These are phyloP conservation scores for Penicillium maclennaniae DNA, from an alignment of 495 filamentous ascomycete genomes.

Conservation along the genomic window DNA sequence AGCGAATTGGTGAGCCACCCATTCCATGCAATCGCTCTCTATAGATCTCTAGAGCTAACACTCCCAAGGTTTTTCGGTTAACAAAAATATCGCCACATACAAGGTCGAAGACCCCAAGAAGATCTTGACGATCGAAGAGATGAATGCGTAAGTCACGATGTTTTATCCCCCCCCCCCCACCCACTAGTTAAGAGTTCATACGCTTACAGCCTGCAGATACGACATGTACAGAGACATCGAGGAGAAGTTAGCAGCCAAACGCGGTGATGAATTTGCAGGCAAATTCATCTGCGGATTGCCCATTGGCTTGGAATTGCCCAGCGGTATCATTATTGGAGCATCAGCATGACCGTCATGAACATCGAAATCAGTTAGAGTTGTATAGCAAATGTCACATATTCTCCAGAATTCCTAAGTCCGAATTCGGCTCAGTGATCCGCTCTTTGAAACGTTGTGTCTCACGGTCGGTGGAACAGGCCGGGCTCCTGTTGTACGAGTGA, in stretches of 20 bases:
- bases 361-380: neutral
- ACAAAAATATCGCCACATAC: slow-evolving; percentile 40
- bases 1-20: slow-evolving; percentile 42
- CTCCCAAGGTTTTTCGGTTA: slow-evolving; percentile 41
- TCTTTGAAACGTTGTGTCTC: too few relatives aligned
- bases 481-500: too few relatives aligned
- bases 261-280: slow-evolving; percentile 19
- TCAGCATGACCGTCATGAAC: neutral
- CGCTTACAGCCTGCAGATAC: slow-evolving; percentile 31
- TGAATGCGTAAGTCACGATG: slow-evolving; percentile 48
- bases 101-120: slow-evolving; percentile 45
- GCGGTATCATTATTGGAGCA: slow-evolving; percentile 29
- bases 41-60: slow-evolving; percentile 1
- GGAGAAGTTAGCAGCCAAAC: slow-evolving; percentile 28
- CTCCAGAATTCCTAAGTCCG: too few relatives aligned
- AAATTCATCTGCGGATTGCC: slow-evolving; percentile 36
- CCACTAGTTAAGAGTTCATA: too few relatives aligned
- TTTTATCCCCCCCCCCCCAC: neutral
- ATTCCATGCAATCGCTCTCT: neutral
- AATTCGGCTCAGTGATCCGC: too few relatives aligned
- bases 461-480: too few relatives aligned
- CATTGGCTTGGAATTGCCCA: slow-evolving; percentile 36
- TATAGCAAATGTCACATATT: too few relatives aligned
- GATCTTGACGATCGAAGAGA: slow-evolving; percentile 51
- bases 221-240: slow-evolving; percentile 49